Evolutionary conservation across 1,139 yeast species (phyloP).

Genomic region (Pichia cactophila): DNA sequence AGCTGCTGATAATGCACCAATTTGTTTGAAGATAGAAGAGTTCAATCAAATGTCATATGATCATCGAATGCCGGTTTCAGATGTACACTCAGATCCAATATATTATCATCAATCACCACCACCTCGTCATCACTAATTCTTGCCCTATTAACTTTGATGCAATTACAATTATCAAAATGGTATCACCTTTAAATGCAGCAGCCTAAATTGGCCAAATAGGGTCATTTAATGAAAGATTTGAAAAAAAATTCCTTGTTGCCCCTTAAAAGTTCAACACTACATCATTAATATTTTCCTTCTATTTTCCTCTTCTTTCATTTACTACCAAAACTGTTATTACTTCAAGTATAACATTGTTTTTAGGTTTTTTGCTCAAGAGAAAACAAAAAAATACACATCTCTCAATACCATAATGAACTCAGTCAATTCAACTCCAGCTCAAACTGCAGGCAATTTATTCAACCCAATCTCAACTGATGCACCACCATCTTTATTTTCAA

Average conservation of each 20-base stretch:
- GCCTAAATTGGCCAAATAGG: no score
- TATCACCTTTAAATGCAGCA: no score
- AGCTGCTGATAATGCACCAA: not conserved
- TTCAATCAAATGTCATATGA: not conserved
- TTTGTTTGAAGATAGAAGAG: not conserved
- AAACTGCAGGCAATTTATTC: slow-evolving; percentile 27
- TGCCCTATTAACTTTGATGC: no score
- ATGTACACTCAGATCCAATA: not conserved
- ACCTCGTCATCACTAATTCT: not conserved
- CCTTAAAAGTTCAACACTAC: not conserved
- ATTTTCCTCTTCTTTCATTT: no score
- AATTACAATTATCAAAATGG: no score
- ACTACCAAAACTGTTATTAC: not conserved
- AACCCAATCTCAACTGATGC: slow-evolving; percentile 32
- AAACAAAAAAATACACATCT: not conserved
- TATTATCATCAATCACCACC: no score
- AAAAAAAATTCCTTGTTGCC: not conserved
- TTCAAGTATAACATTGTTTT: no score
- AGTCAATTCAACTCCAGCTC: slow-evolving; percentile 1
- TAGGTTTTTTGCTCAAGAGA: not conserved
- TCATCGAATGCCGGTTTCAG: not conserved
- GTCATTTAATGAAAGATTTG: not conserved
- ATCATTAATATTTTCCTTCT: no score
- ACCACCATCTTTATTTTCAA: slow-evolving; percentile 44
- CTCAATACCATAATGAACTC: not conserved